Evolutionary conservation across 164 flowering plant genomes (phyloP), one percentile per base, ranked within the genome.

Genomic region (Echeveria elegans): DNA sequence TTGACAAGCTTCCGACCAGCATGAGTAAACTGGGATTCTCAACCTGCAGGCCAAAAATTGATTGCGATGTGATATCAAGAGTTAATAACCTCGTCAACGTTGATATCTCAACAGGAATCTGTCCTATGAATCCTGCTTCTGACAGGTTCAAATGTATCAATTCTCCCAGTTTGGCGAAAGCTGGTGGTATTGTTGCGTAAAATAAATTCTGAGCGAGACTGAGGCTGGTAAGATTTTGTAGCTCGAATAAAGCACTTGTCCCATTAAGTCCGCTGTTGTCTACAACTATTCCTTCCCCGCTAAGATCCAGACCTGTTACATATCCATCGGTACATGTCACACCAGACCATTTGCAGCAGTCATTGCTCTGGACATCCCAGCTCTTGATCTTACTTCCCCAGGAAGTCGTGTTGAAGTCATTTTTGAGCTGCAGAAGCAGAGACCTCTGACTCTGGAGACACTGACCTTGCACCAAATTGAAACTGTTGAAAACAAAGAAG

Each of bases 41-140:
- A 14, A 77, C 73, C 64, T 66, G 62, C 40, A 71, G 43, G n/a
- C 43, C 38, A 10, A 10, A 5, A 18, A 21, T 52, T 15, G 0
- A 24, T 9, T 32, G 8, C 11, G 9, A n/a, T 24, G 81, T 53
- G 0, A 78, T 40, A 71, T 78, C 81, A 61, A 77, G 77, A 29
- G 53, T 52, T 14, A 70, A 70, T 70, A 77, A 70, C 52, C 52
- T 47, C 5, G 52, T 47, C 19, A 47, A n/a, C n/a, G n/a, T n/a
- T n/a, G n/a, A n/a, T n/a, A n/a, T n/a, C n/a, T n/a, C n/a, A n/a
- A n/a, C n/a, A 18, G 52, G 52, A 47, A 47, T 47, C 21, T 40
- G 45, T 40, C 45, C 45, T 6, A 10, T 16, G 21, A 47, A 47
- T 16, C 52, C 52, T 47, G 52, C 52, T n/a, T 0, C 21, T 0